phyloP scores from a whole-genome alignment of 768 basidiomycete genomes.

The Suillus paluster region DNA sequence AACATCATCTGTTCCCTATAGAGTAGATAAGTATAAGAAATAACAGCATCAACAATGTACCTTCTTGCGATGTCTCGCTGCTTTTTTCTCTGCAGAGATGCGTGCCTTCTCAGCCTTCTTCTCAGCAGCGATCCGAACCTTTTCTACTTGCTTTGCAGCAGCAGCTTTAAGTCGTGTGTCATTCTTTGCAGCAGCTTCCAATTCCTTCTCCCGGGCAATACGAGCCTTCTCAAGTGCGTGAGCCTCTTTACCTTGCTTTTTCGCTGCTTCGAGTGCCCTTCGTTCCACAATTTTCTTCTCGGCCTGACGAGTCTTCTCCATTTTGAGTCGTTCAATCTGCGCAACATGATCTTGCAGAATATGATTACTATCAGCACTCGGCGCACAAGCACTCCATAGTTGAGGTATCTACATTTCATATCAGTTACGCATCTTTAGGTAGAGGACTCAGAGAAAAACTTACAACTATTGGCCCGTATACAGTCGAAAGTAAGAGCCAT shows the following conservation, averaged over 20 bases:
- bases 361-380: neutral
- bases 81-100: neutral
- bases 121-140: neutral
- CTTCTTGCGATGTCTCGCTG: neutral
- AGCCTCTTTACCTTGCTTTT: slow-evolving; percentile 9
- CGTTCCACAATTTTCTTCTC: neutral
- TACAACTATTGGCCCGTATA: too few relatives aligned
- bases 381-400: slow-evolving; percentile 25
- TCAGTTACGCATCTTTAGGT: too few relatives aligned
- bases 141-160: neutral
- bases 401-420: slow-evolving; percentile 7
- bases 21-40: slow-evolving; percentile 1
- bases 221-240: neutral
- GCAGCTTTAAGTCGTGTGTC: neutral
- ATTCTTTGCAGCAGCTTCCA: neutral
- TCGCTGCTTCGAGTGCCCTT: neutral
- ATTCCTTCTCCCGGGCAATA: slow-evolving; percentile 3
- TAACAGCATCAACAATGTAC: neutral
- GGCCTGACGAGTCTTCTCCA: neutral
- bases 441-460: too few relatives aligned
- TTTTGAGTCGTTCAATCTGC: neutral
- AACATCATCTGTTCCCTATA: neutral
- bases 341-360: slow-evolving; percentile 1
- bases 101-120: neutral
- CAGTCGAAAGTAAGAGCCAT: too few relatives aligned